phyloP scores from a whole-genome alignment of 805 yeast genomes.

The Zygosaccharomyces siamensis region DNA sequence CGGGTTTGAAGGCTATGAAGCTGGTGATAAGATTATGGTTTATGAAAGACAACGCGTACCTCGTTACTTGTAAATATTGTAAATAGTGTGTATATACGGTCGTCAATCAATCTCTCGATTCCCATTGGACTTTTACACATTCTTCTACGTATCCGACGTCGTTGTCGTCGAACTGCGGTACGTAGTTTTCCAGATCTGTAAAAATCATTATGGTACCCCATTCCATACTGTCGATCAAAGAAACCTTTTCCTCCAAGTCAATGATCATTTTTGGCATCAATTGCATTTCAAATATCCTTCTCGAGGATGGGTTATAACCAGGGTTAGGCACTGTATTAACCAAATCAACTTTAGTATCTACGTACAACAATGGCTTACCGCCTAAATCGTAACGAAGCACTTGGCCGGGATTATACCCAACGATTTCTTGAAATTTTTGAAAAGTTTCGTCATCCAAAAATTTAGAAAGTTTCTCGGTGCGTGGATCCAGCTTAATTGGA shows the following conservation, averaged over 20 bases:
- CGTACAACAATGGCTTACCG: constrained; percentile 72
- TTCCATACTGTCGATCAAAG: constrained; percentile 76
- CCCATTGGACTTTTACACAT: constrained; percentile 87
- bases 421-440: constrained; percentile 68
- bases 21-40: constrained; percentile 71
- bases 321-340: constrained; percentile 50
- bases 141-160: constrained; percentile 80
- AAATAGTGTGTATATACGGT: constrained; percentile 12
- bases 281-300: constrained; percentile 75
- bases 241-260: constrained; percentile 58
- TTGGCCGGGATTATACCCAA: constrained; percentile 80
- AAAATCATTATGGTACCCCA: constrained; percentile 93
- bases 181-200: constrained; percentile 64
- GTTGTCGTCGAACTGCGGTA: constrained; percentile 52
- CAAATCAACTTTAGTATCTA: constrained; percentile 39
- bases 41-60: constrained; percentile 61
- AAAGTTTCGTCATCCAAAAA: constrained; percentile 72
- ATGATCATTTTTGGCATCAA: constrained; percentile 90
- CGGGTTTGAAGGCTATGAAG: constrained; percentile 59
- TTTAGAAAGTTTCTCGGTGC: constrained; percentile 46
- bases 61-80: constrained; percentile 42
- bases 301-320: constrained; percentile 53
- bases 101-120: constrained; percentile 29
- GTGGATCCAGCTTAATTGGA: constrained; percentile 35
- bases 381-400: constrained; percentile 79